Evolutionary conservation across 208 protist genomes (phyloP).

Genomic region (Wallacemonas sp.): DNA sequence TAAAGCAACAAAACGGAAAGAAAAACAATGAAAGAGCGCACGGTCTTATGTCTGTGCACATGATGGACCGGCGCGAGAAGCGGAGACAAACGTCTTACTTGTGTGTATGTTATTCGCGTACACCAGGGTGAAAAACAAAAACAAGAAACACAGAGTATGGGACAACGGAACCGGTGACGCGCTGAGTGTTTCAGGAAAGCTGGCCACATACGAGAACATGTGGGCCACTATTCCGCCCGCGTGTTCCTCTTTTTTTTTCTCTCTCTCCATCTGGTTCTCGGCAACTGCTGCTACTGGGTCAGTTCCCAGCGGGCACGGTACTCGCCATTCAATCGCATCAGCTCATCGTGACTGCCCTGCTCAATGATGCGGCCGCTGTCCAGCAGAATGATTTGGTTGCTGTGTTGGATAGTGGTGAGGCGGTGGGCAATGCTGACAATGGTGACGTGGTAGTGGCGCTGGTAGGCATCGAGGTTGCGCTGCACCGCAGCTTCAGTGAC

Average conservation of each 20-base stretch:
- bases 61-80: too few relatives aligned
- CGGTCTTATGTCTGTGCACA: too few relatives aligned
- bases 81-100: too few relatives aligned
- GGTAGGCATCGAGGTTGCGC: slow-evolving; percentile 20
- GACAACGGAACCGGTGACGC: too few relatives aligned
- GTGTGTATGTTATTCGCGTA: too few relatives aligned
- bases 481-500: slow-evolving; percentile 43
- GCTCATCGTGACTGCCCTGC: slow-evolving; percentile 41
- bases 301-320: slow-evolving; percentile 32
- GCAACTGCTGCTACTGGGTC: slow-evolving; percentile 6
- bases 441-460: slow-evolving; percentile 28
- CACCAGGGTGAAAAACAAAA: too few relatives aligned
- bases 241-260: background rate
- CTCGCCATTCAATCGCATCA: slow-evolving; percentile 30
- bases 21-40: too few relatives aligned
- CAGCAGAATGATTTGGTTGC: slow-evolving; percentile 69
- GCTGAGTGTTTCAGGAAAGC: too few relatives aligned
- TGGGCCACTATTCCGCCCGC: too few relatives aligned
- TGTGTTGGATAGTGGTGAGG: slow-evolving; percentile 69
- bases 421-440: slow-evolving; percentile 74
- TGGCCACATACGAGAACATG: too few relatives aligned
- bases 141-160: too few relatives aligned
- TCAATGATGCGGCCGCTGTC: slow-evolving; percentile 38
- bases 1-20: too few relatives aligned
- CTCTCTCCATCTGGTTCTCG: background rate